These are phyloP conservation scores for Endotrypanum monterogeii DNA, from an alignment of 208 protist genomes.

Conservation along the genomic window DNA sequence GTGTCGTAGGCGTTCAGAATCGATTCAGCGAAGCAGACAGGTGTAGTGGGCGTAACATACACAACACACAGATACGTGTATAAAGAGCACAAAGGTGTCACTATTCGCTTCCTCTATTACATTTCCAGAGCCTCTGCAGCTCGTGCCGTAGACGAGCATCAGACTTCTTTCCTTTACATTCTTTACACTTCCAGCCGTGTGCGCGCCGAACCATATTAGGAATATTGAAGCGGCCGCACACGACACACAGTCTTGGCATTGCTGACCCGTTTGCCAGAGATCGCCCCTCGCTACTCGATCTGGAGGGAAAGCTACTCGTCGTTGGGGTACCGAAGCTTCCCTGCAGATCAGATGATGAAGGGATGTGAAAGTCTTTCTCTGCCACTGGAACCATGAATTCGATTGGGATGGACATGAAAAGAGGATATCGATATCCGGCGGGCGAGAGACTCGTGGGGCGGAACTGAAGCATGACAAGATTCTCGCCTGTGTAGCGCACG, in stretches of 20 bases:
- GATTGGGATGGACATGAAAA: conserved; percentile 90
- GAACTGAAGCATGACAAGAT: conserved; percentile 88
- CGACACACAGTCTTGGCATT: conserved; percentile 75
- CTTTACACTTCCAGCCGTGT: conserved; percentile 88
- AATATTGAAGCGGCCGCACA: conserved; percentile 84
- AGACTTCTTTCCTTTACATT: conserved; percentile 88
- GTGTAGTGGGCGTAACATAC: not conserved
- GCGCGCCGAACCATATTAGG: conserved; percentile 65
- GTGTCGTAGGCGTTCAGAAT: too few species aligned
- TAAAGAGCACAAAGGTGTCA: not conserved
- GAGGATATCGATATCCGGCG: conserved; percentile 82
- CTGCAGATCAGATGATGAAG: conserved; percentile 22
- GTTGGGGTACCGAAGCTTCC: conserved; percentile 45
- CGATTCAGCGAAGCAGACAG: not conserved
- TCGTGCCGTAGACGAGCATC: conserved; percentile 54
- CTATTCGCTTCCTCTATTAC: conserved; percentile 9
- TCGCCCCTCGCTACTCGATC: conserved; percentile 25
- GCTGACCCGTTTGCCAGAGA: conserved; percentile 6
- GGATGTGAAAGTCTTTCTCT: conserved; percentile 27
- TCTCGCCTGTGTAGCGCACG: conserved; percentile 88
- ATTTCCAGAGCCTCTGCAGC: conserved; percentile 38
- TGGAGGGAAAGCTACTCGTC: conserved; percentile 39
- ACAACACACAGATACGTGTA: not conserved
- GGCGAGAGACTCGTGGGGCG: conserved; percentile 66
- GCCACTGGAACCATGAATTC: conserved; percentile 81